Conservation (phyloP, 495 filamentous ascomycete genomes). For the Podospora pseudopauciseta region DNA sequence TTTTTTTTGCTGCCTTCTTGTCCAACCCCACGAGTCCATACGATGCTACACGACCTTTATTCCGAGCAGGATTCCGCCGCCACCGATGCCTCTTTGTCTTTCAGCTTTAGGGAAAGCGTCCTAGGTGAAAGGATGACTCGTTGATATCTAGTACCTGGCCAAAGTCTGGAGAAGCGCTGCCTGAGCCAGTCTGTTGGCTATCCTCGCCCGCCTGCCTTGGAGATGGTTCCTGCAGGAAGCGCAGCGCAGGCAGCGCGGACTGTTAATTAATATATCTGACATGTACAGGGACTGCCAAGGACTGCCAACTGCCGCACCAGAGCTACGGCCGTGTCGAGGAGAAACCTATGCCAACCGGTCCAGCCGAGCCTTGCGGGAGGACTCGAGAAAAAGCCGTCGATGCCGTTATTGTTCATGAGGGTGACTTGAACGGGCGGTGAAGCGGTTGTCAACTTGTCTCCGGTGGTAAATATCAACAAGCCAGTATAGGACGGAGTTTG, state of each 20-base stretch:
- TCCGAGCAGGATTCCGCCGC: slow-evolving; percentile 4
- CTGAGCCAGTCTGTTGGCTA: not conserved
- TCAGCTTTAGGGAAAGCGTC: not conserved
- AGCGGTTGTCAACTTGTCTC: not conserved
- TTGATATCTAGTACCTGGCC: not conserved
- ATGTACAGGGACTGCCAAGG: slow-evolving; percentile 9
- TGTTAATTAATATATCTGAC: slow-evolving; percentile 12
- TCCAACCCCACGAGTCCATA: not conserved
- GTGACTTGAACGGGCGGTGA: no score
- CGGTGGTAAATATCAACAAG: not conserved
- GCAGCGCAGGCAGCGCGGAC: slow-evolving; percentile 5
- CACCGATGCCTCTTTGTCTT: not conserved
- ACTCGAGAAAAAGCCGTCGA: not conserved
- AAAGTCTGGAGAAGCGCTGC: not conserved
- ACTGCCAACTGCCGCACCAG: slow-evolving; percentile 6
- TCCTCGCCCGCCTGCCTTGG: not conserved
- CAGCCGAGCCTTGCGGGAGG: not conserved
- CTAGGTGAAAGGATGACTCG: not conserved
- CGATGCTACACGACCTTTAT: slow-evolving; percentile 6
- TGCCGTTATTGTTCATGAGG: not conserved
- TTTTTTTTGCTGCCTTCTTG: not conserved
- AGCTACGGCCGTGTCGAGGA: slow-evolving; percentile 4
- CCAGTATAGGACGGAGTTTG: not conserved
- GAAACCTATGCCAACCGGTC: not conserved
- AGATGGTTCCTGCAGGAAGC: slow-evolving; percentile 10